These are phyloP conservation scores for Exsudoporus frostii DNA, from an alignment of 768 basidiomycete species.

Conservation along the genomic window DNA sequence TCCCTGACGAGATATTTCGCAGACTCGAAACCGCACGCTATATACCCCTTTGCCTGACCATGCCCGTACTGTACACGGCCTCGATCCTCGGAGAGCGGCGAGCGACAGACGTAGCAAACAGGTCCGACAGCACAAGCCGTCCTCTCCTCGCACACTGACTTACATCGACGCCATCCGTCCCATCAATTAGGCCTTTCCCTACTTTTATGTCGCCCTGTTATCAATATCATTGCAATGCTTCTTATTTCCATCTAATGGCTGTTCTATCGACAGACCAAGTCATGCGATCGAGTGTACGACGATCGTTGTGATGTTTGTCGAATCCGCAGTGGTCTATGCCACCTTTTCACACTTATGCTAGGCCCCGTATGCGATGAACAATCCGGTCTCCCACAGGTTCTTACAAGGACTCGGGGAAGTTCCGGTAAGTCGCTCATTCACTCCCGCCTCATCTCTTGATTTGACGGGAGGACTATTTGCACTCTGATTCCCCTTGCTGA, in stretches of 20 bases:
- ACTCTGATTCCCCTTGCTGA: background rate
- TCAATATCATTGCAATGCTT: slow-evolving; percentile 25
- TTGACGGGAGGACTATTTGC: background rate
- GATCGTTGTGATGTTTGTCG: slow-evolving; percentile 23
- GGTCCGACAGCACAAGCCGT: no score
- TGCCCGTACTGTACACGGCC: no score
- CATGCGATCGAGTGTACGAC: slow-evolving; percentile 23
- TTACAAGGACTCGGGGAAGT: slow-evolving; percentile 34
- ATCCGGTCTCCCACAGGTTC: slow-evolving; percentile 29
- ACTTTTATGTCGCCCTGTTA: slow-evolving; percentile 23
- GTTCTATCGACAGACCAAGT: slow-evolving; percentile 24
- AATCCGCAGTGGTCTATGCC: slow-evolving; percentile 27
- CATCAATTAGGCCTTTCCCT: no score
- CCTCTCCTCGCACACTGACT: no score
- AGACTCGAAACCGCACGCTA: no score
- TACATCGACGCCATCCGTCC: no score
- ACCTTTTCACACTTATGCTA: slow-evolving; percentile 23
- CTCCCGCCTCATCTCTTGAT: background rate
- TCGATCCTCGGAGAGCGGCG: no score
- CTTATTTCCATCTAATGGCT: slow-evolving; percentile 25
- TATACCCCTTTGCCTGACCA: no score
- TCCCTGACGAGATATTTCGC: no score
- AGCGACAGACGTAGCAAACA: no score
- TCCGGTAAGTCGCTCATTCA: slow-evolving; percentile 23
- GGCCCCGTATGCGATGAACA: slow-evolving; percentile 21